Evolutionary conservation across 1,284 basidiomycete species (phyloP).

Genomic region (Tremellales sp.): DNA sequence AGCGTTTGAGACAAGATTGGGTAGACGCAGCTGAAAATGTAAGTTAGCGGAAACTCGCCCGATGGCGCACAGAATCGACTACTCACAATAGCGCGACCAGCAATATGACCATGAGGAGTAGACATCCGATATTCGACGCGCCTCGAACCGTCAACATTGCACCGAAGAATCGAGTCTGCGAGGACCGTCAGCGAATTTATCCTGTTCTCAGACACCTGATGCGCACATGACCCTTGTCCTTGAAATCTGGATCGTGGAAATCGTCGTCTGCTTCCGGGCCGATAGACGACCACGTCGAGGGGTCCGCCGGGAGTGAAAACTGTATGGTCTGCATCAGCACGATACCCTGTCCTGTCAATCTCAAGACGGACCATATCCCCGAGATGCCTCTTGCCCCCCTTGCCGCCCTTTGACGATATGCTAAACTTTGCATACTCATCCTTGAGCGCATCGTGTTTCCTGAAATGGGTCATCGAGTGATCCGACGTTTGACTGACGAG

Average conservation of each 20-base stretch:
- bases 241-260: slow-evolving; percentile 41
- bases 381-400: slow-evolving; percentile 20
- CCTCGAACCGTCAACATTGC: slow-evolving; percentile 27
- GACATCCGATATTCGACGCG: slow-evolving; percentile 38
- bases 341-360: neutral
- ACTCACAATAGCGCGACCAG: slow-evolving; percentile 29
- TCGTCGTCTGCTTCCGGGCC: slow-evolving; percentile 47
- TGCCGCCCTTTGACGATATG: slow-evolving; percentile 31
- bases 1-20: slow-evolving; percentile 8
- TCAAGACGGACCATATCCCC: slow-evolving; percentile 25
- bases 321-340: slow-evolving; percentile 1
- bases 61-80: neutral
- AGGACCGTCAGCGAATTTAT: neutral
- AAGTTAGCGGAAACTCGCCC: neutral
- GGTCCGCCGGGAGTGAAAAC: slow-evolving; percentile 33
- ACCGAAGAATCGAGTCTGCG: slow-evolving; percentile 12
- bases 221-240: slow-evolving; percentile 16
- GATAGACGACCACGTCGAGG: slow-evolving; percentile 25
- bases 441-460: slow-evolving; percentile 22
- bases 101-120: slow-evolving; percentile 23
- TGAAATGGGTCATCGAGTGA: slow-evolving; percentile 25
- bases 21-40: slow-evolving; percentile 12
- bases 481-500: slow-evolving; percentile 18
- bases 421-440: slow-evolving; percentile 23
- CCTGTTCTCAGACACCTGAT: neutral